Percentiles rank a stretch among this genome's conserved stretches.
Evolutionary conservation across 768 basidiomycete genomes (phyloP).

Genomic region (Phaffia australis): DNA sequence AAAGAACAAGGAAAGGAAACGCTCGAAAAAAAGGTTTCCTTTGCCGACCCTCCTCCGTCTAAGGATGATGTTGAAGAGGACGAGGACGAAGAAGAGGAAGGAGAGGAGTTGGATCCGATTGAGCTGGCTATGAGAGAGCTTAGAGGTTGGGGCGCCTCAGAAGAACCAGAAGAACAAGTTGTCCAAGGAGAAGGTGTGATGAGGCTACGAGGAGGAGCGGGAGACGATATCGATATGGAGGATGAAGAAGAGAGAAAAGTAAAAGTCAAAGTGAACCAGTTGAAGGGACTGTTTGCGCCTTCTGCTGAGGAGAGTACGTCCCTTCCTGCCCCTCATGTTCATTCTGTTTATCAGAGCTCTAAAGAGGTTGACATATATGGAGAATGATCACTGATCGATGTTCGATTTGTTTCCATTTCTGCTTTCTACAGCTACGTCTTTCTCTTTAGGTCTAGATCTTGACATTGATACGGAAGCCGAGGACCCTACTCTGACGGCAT

Average conservation of each 20-base stretch:
- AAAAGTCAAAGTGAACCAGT: constrained; percentile 45
- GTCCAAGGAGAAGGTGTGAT: constrained; percentile 3
- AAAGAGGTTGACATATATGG: no score
- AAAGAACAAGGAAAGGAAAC: not conserved
- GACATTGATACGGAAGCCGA: constrained; percentile 23
- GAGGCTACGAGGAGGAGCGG: constrained; percentile 15
- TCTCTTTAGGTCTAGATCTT: constrained; percentile 21
- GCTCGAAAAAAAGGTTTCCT: constrained; percentile 1
- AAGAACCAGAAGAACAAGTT: constrained; percentile 1
- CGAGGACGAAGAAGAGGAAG: constrained; percentile 11
- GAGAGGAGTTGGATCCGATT: constrained; percentile 23
- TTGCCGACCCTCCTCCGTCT: constrained; percentile 2
- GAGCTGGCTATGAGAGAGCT: constrained; percentile 23
- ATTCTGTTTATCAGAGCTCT: not conserved
- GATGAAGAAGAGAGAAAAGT: not conserved
- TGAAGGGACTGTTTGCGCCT: constrained; percentile 31
- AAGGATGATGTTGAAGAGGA: constrained; percentile 8
- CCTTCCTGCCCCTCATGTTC: not conserved
- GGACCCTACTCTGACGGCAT: constrained; percentile 12
- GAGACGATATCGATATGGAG: not conserved
- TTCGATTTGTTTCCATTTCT: not conserved
- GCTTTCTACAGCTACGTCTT: not conserved
- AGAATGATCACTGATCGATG: no score
- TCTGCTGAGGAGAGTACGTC: constrained; percentile 26
- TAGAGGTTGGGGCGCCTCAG: constrained; percentile 17